Conservation (phyloP, 2,329 filamentous ascomycete genomes). For the Pseudogymnoascus sp. region DNA sequence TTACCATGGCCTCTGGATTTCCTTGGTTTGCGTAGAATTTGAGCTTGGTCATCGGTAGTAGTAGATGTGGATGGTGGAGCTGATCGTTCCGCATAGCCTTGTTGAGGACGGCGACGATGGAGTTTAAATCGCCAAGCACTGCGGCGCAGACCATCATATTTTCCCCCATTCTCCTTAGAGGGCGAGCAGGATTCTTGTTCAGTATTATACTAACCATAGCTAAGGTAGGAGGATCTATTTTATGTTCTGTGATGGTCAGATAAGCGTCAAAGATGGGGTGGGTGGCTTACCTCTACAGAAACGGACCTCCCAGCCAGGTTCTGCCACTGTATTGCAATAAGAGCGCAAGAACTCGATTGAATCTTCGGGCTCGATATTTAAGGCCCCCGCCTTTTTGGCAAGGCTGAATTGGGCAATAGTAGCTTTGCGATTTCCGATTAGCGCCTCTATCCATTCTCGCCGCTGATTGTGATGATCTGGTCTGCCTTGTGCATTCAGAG, state of each 20-base stretch:
- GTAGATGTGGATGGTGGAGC: constrained; percentile 9
- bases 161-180: constrained; percentile 18
- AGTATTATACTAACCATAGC: constrained; percentile 20
- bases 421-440: not conserved
- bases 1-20: constrained; percentile 23
- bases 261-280: not conserved
- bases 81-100: constrained; percentile 11
- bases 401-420: not conserved
- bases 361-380: constrained; percentile 18
- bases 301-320: not conserved
- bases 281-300: constrained; percentile 15
- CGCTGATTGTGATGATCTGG: not conserved
- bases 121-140: constrained; percentile 21
- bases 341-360: constrained; percentile 20
- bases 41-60: constrained; percentile 16
- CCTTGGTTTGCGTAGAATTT: constrained; percentile 18
- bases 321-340: constrained; percentile 11
- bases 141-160: constrained; percentile 21
- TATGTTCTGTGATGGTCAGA: constrained; percentile 16
- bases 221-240: constrained; percentile 18
- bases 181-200: constrained; percentile 12
- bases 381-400: constrained; percentile 14
- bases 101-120: constrained; percentile 20
- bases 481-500: not conserved
- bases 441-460: not conserved